Conservation (phyloP, 495 filamentous ascomycete species). For the Aspergillus mulundensis region DNA sequence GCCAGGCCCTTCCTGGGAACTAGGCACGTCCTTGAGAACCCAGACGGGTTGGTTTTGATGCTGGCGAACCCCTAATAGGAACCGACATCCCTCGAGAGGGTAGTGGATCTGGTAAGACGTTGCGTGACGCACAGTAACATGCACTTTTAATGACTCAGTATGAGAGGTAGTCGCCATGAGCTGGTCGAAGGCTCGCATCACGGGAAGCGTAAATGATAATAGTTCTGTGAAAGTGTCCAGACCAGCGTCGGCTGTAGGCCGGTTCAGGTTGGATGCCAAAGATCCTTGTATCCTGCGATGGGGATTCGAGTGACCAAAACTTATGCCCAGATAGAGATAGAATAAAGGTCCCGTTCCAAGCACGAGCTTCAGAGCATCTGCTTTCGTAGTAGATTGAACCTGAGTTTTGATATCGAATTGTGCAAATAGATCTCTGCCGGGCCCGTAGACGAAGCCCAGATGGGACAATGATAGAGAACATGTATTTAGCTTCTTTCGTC, state of each 20-base stretch:
- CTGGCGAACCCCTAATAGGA: constrained; percentile 30
- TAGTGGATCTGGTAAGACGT: constrained; percentile 44
- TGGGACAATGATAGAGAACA: constrained; percentile 33
- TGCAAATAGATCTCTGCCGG: constrained; percentile 26
- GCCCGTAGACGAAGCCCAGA: constrained; percentile 37
- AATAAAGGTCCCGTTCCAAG: constrained; percentile 29
- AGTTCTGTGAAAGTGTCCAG: constrained; percentile 51
- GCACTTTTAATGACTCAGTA: constrained; percentile 25
- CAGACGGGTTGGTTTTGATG: constrained; percentile 35
- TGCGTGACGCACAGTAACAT: constrained; percentile 40
- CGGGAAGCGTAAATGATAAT: constrained; percentile 61
- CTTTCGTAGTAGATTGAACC: constrained; percentile 13
- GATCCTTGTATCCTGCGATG: constrained; percentile 67
- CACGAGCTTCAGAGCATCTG: constrained; percentile 22
- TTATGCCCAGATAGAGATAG: constrained; percentile 29
- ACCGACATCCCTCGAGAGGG: constrained; percentile 31
- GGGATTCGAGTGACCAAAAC: constrained; percentile 63
- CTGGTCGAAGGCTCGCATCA: constrained; percentile 59
- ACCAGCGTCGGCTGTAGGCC: constrained; percentile 35
- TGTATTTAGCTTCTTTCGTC: constrained; percentile 31
- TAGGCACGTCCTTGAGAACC: constrained; percentile 37
- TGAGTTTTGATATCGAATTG: constrained; percentile 28
- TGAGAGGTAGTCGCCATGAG: constrained; percentile 27
- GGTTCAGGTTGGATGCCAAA: constrained; percentile 60
- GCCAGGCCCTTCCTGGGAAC: constrained; percentile 13